Conservation (phyloP, 2,329 filamentous ascomycete species). For the Colletotrichum paranaense region DNA sequence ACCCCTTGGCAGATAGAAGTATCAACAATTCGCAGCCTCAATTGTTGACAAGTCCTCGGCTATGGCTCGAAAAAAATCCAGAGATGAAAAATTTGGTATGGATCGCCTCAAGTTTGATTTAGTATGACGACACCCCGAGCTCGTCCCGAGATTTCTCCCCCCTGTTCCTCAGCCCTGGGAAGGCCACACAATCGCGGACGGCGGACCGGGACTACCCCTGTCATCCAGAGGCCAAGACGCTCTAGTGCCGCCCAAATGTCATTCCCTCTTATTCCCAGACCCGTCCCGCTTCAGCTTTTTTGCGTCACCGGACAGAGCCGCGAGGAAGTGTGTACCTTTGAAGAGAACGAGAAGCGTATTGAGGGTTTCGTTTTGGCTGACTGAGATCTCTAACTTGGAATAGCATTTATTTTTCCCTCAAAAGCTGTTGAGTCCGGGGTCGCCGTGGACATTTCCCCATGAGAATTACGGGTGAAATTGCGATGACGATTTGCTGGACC, state of each 20-base stretch:
- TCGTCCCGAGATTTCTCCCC: conserved; percentile 35
- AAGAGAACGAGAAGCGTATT: neutral
- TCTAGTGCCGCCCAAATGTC: conserved; percentile 6
- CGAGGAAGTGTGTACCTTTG: neutral
- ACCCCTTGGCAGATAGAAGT: neutral
- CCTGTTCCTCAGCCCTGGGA: conserved; percentile 26
- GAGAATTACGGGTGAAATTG: no score
- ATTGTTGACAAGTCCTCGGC: no score
- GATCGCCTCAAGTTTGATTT: neutral
- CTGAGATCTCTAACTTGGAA: neutral
- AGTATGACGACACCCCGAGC: conserved; percentile 31
- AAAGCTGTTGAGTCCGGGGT: no score
- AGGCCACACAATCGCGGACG: neutral
- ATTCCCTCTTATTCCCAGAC: conserved; percentile 36
- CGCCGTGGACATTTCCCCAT: accelerated
- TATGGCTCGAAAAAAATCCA: neutral
- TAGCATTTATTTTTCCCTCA: neutral
- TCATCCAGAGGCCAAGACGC: neutral
- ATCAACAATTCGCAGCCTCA: accelerated
- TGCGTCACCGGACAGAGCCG: conserved; percentile 10
- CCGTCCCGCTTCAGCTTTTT: neutral
- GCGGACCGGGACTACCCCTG: neutral
- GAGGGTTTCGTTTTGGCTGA: neutral
- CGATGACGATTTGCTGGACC: no score
- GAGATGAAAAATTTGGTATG: neutral